Evolutionary conservation across 768 basidiomycete species (phyloP), one percentile per base, ranked within the genome.

Genomic region (Trametes punicea): DNA sequence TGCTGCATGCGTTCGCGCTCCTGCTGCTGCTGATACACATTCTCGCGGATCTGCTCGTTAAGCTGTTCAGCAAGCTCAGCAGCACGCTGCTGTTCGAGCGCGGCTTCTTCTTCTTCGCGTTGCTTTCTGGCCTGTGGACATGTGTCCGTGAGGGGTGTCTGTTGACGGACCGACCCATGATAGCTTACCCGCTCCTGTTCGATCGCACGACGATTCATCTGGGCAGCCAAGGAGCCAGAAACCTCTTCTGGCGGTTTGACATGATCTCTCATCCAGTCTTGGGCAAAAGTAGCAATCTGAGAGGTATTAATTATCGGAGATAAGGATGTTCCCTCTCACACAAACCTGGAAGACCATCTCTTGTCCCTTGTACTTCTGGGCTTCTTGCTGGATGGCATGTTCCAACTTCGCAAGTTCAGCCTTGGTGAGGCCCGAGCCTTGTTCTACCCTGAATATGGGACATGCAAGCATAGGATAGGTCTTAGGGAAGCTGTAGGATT

Each of bases 341-440:
- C 79, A 20, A 27, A 88, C 88, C 74, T 88, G 81, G 67, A 91
- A 89, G 30, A 90, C 86, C 81, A 89, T 86, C 69, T 89, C 88
- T 20, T 79, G 78, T 4, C 90, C 90, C 49, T 80, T 75, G 59
- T 77, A 68, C 61, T 76, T 81, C 71, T 85, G 84, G 1, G 83
- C 86, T 64, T 92, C 86, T 0, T 73, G 70, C 51, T 84, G 83
- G 49, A 93, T 80, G 18, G 75, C 75, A 42, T 82, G 81, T 4
- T 80, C 73, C 18, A 93, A 70, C 36, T 75, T 81, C 40, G 74
- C 70, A 42, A 85, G 71, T 57, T 88, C 76, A n/a, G 81, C 79
- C 27, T 78, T 74, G 34, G 67, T 73, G 29, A 93, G 64, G 21
- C 88, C 88, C 48, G 79, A 75, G 20, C 87, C 86, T 63, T 81